Conservation (phyloP, 2,329 filamentous ascomycete species). For the Alternaria postmessia region DNA sequence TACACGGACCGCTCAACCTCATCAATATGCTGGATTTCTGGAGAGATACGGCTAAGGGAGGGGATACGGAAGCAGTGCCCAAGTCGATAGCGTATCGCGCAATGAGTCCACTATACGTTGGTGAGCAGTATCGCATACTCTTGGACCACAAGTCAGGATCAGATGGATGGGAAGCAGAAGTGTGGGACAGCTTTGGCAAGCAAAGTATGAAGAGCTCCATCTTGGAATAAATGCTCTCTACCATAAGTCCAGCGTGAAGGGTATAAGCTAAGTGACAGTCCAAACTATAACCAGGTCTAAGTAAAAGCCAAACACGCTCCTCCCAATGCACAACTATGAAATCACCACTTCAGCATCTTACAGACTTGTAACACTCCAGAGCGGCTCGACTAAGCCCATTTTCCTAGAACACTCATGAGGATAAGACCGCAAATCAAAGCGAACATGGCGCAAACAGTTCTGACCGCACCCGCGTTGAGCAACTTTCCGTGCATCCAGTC, state of each 20-base stretch:
- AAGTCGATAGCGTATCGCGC: slow-evolving; percentile 42
- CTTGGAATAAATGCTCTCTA: slow-evolving; percentile 20
- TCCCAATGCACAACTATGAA: slow-evolving; percentile 9
- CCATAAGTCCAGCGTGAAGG: not conserved
- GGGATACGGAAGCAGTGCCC: slow-evolving; percentile 28
- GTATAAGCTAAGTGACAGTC: slow-evolving; percentile 3
- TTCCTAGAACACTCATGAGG: slow-evolving; percentile 76
- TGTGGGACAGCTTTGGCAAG: slow-evolving; percentile 46
- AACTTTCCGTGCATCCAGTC: slow-evolving; percentile 71
- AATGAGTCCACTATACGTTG: slow-evolving; percentile 45
- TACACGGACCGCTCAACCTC: slow-evolving; percentile 86
- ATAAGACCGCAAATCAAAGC: slow-evolving; percentile 69
- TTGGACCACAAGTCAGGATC: slow-evolving; percentile 17
- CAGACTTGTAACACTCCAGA: not conserved
- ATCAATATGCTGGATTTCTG: slow-evolving; percentile 53
- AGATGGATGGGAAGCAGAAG: slow-evolving; percentile 33
- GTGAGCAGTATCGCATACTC: slow-evolving; percentile 41
- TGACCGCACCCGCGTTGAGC: slow-evolving; percentile 58
- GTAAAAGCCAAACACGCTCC: not conserved
- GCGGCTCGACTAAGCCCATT: slow-evolving; percentile 67
- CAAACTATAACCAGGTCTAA: slow-evolving; percentile 2
- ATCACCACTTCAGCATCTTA: slow-evolving; percentile 5
- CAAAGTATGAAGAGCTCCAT: slow-evolving; percentile 44
- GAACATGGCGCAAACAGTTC: slow-evolving; percentile 60
- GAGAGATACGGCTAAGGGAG: slow-evolving; percentile 34